Evolutionary conservation across 2,329 filamentous ascomycete species (phyloP), one percentile per base, ranked within the genome.

Genomic region (Torrubiella hemipterigena): DNA sequence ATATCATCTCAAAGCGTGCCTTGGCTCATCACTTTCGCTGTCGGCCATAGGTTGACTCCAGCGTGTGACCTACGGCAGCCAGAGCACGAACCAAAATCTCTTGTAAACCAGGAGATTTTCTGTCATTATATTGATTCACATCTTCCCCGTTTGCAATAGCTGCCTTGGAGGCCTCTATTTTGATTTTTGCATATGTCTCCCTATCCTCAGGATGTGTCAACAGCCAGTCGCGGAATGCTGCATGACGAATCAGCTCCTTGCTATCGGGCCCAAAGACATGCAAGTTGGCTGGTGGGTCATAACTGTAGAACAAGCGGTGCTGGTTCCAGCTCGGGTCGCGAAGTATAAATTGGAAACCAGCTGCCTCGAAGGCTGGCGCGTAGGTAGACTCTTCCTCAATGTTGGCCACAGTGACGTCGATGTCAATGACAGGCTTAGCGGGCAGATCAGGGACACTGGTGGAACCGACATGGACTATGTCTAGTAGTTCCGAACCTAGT

Each of bases 391-490:
- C 60, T 29, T 51, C 48, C 21, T 36, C 37, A 13, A 53, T 37
- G 34, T 60, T 47, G 5, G 42, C 31, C n/a, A 67, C 45, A 11
- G 59, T 47, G 15, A 67, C 44, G 38, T 67, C 63, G 27, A 67
- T 49, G 41, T 67, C 63, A 23, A 67, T 58, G 30, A 66, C 43
- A 33, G 55, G 52, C 46, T 67, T 66, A 29, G 63, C 61, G 2
- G 56, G 47, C 10, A 67, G 51, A 4, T 45, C 48, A 1, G 59
- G 56, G 13, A 66, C 52, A 18, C 56, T 58, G 18, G 63, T 67
- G n/a, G 59, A 64, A 20, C 63, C 63, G 20, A 58, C 48, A 39
- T 67, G 63, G 21, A 48, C 40, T 34, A 67, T 46, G 16, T 43
- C 39, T 13, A 56, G 28, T n/a, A 55, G 29, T 17, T 43, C 31